These are phyloP conservation scores for Rhynchosporium agropyri DNA, from an alignment of 2,329 filamentous ascomycete species.

Conservation along the genomic window DNA sequence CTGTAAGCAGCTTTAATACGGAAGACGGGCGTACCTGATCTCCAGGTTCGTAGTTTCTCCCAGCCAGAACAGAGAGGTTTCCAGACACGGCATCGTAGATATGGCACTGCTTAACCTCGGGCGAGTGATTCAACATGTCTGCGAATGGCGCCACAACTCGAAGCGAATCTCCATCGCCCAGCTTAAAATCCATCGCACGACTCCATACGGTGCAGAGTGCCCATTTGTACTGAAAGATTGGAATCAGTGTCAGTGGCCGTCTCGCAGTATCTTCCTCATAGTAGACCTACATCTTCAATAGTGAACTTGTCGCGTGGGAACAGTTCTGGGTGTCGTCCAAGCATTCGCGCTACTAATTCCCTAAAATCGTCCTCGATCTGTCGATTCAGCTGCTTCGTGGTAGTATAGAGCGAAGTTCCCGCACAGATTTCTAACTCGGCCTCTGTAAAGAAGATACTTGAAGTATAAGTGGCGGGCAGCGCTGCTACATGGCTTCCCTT, in stretches of 20 bases:
- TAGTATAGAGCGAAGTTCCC: slow-evolving; percentile 25
- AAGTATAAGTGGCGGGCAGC: slow-evolving; percentile 21
- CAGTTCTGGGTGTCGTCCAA: slow-evolving; percentile 24
- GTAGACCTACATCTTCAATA: slow-evolving; percentile 23
- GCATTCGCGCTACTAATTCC: slow-evolving; percentile 22
- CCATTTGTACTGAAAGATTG: slow-evolving; percentile 24
- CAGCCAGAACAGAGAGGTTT: slow-evolving; percentile 24
- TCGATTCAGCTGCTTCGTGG: slow-evolving; percentile 23
- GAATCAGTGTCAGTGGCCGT: slow-evolving; percentile 20
- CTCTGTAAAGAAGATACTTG: slow-evolving; percentile 22
- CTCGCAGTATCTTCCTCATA: slow-evolving; percentile 18
- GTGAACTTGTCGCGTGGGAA: slow-evolving; percentile 24
- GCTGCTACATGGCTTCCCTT: slow-evolving; percentile 21
- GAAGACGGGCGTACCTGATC: slow-evolving; percentile 23
- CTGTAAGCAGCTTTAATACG: slow-evolving; percentile 16
- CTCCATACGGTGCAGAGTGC: slow-evolving; percentile 24
- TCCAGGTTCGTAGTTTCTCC: slow-evolving; percentile 23
- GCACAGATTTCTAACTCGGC: slow-evolving; percentile 20
- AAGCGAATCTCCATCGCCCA: slow-evolving; percentile 21
- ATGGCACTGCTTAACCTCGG: slow-evolving; percentile 23
- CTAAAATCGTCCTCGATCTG: slow-evolving; percentile 22
- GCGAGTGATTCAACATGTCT: slow-evolving; percentile 23
- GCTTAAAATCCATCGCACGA: slow-evolving; percentile 25
- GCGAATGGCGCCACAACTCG: slow-evolving; percentile 23
- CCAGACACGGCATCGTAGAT: slow-evolving; percentile 24